Percentiles rank a stretch among this genome's conserved stretches.
Evolutionary conservation across 306 rosid genomes (phyloP).

Genomic region (Gastrolobium bilobum): DNA sequence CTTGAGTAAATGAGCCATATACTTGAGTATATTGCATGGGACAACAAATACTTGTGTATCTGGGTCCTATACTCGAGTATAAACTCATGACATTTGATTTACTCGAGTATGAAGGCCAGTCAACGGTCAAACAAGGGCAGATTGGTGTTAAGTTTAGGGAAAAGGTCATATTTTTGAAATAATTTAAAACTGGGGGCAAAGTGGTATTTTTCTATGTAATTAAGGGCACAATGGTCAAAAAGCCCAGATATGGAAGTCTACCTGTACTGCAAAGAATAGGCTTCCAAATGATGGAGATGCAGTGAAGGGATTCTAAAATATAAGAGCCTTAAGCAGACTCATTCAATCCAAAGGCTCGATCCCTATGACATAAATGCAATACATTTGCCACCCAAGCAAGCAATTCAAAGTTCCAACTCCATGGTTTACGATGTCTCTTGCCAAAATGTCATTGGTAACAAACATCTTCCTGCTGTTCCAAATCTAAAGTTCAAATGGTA

Average conservation of each 20-base stretch:
- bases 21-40: too few species aligned
- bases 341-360: neutral
- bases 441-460: conserved; percentile 1
- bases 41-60: too few species aligned
- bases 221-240: too few species aligned
- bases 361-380: conserved; percentile 9
- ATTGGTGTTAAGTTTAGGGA: too few species aligned
- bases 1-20: too few species aligned
- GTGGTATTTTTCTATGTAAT: too few species aligned
- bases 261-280: neutral
- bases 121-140: too few species aligned
- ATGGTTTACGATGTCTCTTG: neutral
- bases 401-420: neutral
- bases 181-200: too few species aligned
- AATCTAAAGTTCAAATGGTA: conserved; percentile 15
- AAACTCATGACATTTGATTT: too few species aligned
- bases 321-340: conserved; percentile 20
- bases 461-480: conserved; percentile 7
- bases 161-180: too few species aligned
- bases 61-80: too few species aligned
- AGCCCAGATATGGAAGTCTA: neutral
- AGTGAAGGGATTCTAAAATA: neutral
- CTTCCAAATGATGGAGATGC: conserved; percentile 19
- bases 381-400: neutral
- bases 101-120: too few species aligned